A percentile compares a stretch with the other conserved stretches of the same genome.
phyloP scores from a whole-genome alignment of 1,284 basidiomycete species.

The Austroboletus novae-zelandiae region DNA sequence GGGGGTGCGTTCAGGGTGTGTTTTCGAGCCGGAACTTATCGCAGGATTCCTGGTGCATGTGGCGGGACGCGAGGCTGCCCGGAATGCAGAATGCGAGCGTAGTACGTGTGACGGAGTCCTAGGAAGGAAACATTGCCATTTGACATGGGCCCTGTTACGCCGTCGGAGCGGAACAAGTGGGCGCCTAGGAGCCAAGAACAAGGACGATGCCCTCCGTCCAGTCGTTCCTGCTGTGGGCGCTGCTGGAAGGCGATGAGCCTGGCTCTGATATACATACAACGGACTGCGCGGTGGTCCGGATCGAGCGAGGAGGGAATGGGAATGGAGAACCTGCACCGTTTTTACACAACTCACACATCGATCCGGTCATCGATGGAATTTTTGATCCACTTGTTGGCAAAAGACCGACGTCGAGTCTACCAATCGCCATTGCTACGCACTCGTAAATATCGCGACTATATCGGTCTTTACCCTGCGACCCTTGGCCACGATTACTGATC shows the following conservation, averaged over 20 bases:
- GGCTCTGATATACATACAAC: conserved; percentile 14
- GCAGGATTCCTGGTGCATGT: neutral
- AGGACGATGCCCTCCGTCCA: conserved; percentile 9
- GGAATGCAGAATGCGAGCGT: conserved; percentile 8
- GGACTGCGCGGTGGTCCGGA: neutral
- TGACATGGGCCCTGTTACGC: conserved; percentile 6
- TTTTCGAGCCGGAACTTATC: conserved; percentile 30
- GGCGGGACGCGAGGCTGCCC: conserved; percentile 21
- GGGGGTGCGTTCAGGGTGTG: conserved; percentile 20
- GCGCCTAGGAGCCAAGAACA: neutral
- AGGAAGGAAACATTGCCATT: conserved; percentile 15
- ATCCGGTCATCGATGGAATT: conserved; percentile 17
- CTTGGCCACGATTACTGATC: conserved; percentile 64
- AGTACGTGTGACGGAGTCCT: conserved; percentile 11
- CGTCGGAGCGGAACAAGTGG: conserved; percentile 25
- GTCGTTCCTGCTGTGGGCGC: conserved; percentile 13
- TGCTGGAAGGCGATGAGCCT: conserved; percentile 21
- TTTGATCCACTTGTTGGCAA: conserved; percentile 9
- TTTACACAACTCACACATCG: conserved; percentile 24
- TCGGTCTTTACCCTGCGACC: conserved; percentile 41
- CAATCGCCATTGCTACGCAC: conserved; percentile 24
- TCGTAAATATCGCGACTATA: conserved; percentile 17
- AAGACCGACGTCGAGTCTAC: conserved; percentile 1
- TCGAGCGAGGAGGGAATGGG: neutral
- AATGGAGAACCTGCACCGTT: conserved; percentile 12